A percentile compares a stretch with the other conserved stretches of the same genome.
Evolutionary conservation across 179 eudicot genomes (phyloP).

Genomic region (Beta lomatogona): DNA sequence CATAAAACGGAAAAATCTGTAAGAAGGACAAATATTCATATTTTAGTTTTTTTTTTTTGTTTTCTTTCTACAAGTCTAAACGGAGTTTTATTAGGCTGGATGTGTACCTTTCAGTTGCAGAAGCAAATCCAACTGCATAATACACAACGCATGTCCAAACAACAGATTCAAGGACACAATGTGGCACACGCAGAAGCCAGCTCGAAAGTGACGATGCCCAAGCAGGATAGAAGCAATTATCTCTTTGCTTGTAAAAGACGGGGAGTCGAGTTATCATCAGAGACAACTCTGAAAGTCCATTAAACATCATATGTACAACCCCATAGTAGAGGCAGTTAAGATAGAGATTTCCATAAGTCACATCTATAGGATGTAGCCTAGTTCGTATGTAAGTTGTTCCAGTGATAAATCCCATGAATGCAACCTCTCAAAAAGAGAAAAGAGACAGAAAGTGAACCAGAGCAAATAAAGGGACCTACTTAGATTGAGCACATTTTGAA

Average conservation of each 20-base stretch:
- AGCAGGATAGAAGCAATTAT: slow-evolving; percentile 81
- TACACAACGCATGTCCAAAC: slow-evolving; percentile 75
- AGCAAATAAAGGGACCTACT: not conserved
- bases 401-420: slow-evolving; percentile 29
- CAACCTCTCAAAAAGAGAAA: slow-evolving; percentile 53
- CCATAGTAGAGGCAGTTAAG: slow-evolving; percentile 59
- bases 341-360: no score
- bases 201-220: slow-evolving; percentile 89
- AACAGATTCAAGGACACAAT: slow-evolving; percentile 36
- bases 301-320: slow-evolving; percentile 84
- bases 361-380: no score
- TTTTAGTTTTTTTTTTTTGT: no score
- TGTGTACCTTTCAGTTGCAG: slow-evolving; percentile 61
- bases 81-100: slow-evolving; percentile 2
- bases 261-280: slow-evolving; percentile 87
- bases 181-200: slow-evolving; percentile 85
- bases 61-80: not conserved
- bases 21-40: not conserved
- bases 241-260: slow-evolving; percentile 88
- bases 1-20: slow-evolving; percentile 83
- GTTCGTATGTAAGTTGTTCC: no score
- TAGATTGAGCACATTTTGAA: not conserved
- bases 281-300: slow-evolving; percentile 89
- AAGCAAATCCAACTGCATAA: slow-evolving; percentile 78
- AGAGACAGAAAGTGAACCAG: not conserved